Evolutionary conservation across 768 basidiomycete species (phyloP), one percentile per base, ranked within the genome.

Genomic region (Kwoniella sp.): DNA sequence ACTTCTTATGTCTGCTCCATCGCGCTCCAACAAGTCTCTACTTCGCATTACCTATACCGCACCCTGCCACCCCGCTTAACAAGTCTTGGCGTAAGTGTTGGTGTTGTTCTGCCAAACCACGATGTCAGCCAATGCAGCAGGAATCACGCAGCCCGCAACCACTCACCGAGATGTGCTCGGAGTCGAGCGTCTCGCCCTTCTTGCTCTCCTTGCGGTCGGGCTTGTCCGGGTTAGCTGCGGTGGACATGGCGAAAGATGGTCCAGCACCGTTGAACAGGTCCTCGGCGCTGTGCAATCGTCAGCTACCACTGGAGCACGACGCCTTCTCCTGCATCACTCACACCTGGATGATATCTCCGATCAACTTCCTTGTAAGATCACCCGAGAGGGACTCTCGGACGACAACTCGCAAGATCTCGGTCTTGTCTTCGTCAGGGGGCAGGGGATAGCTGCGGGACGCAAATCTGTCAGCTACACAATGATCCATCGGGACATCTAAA

Each of bases 341-440:
- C 57, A 61, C 62, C 23, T 55, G 26, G n/a, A 71, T 44, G 41
- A 71, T 69, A 40, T 71, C 67, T 9, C 20, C 34, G 42, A 71
- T 67, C 34, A 71, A 55, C 42, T 64, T 67, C 23, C 63, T 45
- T 29, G 52, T 50, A 9, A 71, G 42, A 46, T 71, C 70, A 31
- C 65, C 80, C 46, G 78, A 81, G 37, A 83, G 70, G 0, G 79
- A 81, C 64, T 82, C 81, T 25, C 82, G 76, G 15, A 83, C 79
- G 32, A 84, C 83, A 19, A 83, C 83, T 49, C 84, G 80, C 45
- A 85, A 76, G 53, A 84, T 76, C 49, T 84, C 82, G 26, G 77
- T 76, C 1, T 78, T 74, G 47, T 81, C 78, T 46, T 77, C 79
- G 36, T 77, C 78, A 23, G 78, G 76, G 0, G 83, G 81, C 23